Evolutionary conservation across 345 rosid genomes (phyloP).

Genomic region (Brassica cretica): DNA sequence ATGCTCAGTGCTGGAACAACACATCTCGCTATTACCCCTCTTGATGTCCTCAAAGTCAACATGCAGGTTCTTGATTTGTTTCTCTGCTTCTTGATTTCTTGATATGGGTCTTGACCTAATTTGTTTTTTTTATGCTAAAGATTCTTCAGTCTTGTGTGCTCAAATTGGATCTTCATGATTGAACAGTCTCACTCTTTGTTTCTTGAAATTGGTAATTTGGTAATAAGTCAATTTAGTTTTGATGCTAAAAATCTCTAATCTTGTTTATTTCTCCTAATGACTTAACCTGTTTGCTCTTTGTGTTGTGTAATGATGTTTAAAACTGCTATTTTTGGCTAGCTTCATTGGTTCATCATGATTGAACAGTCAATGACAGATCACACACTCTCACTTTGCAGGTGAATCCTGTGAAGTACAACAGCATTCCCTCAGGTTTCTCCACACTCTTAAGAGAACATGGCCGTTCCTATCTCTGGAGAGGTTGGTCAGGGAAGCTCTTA

Average conservation of each 20-base stretch:
- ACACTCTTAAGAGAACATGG: constrained; percentile 59
- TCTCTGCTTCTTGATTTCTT: constrained; percentile 10
- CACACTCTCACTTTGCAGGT: constrained; percentile 40
- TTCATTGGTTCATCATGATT: neutral
- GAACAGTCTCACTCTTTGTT: neutral
- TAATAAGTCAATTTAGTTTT: neutral
- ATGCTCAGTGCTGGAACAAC: constrained; percentile 72
- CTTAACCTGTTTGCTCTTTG: neutral
- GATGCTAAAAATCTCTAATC: neutral
- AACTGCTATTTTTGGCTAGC: neutral
- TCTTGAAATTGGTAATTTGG: neutral
- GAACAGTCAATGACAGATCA: constrained; percentile 8
- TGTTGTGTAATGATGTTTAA: neutral
- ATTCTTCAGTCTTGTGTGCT: neutral
- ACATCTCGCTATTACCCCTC: constrained; percentile 66
- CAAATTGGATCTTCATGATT: neutral
- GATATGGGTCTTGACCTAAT: neutral
- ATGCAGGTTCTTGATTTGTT: constrained; percentile 54
- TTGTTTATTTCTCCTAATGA: neutral
- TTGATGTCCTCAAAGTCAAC: constrained; percentile 70
- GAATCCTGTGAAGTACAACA: constrained; percentile 53
- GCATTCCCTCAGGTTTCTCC: constrained; percentile 50
- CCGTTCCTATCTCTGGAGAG: constrained; percentile 56
- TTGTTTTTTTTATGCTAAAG: too few species aligned
- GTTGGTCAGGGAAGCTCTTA: constrained; percentile 62